phyloP scores from a whole-genome alignment of 805 yeast species.

The Teunomyces lycoperdinae region DNA sequence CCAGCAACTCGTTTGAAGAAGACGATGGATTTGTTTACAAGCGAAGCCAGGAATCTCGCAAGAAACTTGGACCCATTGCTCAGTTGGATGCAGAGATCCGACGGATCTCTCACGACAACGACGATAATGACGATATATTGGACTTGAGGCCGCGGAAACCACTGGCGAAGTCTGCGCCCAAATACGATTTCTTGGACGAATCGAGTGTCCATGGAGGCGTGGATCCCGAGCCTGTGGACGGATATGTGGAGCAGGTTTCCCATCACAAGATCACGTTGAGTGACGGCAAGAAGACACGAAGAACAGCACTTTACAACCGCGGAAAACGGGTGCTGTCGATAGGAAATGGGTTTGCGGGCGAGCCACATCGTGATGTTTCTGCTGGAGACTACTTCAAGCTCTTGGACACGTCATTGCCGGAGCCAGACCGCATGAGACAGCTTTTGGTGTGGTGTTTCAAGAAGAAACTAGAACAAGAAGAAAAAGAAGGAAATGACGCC shows the following conservation, averaged over 20 bases:
- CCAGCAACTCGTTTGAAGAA: conserved; percentile 17
- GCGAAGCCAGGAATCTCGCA: conserved; percentile 16
- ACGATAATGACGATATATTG: conserved; percentile 9
- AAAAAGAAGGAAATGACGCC: conserved; percentile 10
- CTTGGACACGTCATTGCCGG: conserved; percentile 60
- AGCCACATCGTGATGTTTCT: conserved; percentile 63
- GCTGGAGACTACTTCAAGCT: conserved; percentile 57
- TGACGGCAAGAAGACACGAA: conserved; percentile 27
- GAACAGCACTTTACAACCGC: conserved; percentile 54
- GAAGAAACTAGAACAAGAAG: conserved; percentile 40
- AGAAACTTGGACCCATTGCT: conserved; percentile 20
- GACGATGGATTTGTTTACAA: conserved; percentile 35
- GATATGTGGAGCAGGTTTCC: conserved; percentile 29
- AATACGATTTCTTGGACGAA: conserved; percentile 10
- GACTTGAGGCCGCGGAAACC: conserved; percentile 4
- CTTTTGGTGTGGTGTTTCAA: conserved; percentile 66
- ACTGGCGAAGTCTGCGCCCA: conserved; percentile 2
- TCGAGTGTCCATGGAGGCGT: conserved; percentile 7
- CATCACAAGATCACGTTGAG: conserved; percentile 23
- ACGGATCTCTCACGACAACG: conserved; percentile 13
- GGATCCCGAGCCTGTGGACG: conserved; percentile 16
- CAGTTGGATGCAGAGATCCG: conserved; percentile 18
- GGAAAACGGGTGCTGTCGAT: conserved; percentile 74
- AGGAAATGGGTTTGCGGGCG: conserved; percentile 68
- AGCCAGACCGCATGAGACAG: conserved; percentile 71